Evolutionary conservation across 108 stramenopile species (phyloP), one percentile per base, ranked within the genome.

Genomic region (Fragilaria crotonensis): DNA sequence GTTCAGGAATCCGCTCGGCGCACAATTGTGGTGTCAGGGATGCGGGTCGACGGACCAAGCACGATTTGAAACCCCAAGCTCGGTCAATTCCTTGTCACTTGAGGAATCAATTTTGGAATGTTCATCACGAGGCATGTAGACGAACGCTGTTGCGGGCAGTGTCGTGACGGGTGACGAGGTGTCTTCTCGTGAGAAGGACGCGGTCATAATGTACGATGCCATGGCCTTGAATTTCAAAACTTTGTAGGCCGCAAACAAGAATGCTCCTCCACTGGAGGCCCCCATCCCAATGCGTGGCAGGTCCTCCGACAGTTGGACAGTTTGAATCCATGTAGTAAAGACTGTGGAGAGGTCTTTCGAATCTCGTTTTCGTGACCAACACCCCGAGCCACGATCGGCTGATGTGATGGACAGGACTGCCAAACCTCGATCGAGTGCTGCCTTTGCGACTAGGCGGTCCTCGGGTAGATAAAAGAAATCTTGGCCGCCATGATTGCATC

Each of bases 401-500:
- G 30, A 31, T 55, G 28, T 30, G 19, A 19, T 50, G 7, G 7
- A 14, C 41, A 73, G 59, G 47, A 73, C 57, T 14, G 67, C 62
- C 30, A 73, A 33, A 19, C 67, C 67, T 36, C 52, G 31, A 17
- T 59, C n/a, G 20, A 73, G 36, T 1, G 67, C 67, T 11, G 47
- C 45, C 4, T 50, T 25, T 18, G 57, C 63, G 41, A 73, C 22
- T 19, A 73, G 67, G 29, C 72, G 60, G 30, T 64, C 56, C 59
- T 73, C 72, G 18, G 72, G 72, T 25, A 63, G 45, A 2, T 57
- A 54, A 52, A 73, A 73, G 36, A 68, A 58, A 14, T 66, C 60
- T 11, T 53, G 22, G 11, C 72, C 72, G 23, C 62, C 58, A 29
- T 61, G 67, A 25, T 52, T n/a, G 41, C 72, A 73, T 26, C 54